Base-by-base conservation (phyloP, 208 protist species). In the Porcisia hertigi region DNA sequence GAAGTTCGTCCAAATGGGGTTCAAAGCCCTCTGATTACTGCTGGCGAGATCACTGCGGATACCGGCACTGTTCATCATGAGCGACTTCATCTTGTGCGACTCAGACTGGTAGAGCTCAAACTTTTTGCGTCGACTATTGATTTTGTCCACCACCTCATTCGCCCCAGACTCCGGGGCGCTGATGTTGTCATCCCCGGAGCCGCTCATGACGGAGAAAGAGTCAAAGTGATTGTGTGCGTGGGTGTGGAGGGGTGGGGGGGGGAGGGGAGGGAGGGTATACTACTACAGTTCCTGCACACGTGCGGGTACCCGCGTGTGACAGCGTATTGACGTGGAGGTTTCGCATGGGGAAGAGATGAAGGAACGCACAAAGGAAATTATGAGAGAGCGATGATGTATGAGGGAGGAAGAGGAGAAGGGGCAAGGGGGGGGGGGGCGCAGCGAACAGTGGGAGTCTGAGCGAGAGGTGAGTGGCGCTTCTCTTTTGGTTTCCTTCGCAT, bases 51-150 rank as follows among this genome's bases (percentile, higher is more conserved):
- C 88, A 69, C 84, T 91, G 57, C 88, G 86, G 25, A 94, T 76
- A 65, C 86, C 86, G 3, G 88, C 90, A 77, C 90, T 92, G 79
- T 90, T 94, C 85, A 91, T 92, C 82, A 94, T 87, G 69, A 94
- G 82, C 8, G 88, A 77, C 73, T 94, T 94, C 90, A 94, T 94
- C 58, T 86, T 89, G 85, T 94, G 90, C 47, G 90, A 94, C 23
- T 90, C 84, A 36, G 87, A 92, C 69, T 94, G 90, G 76, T 94
- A 92, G 9, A 94, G 59, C 85, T 94, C 86, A 23, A 94, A 80
- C 69, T 86, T 85, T 54, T 91, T 82, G 36, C 86, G 83, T 53
- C 84, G 82, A 1, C 71, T 69, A 2, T 76, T 84, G 74, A 94
- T 89, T n/a, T 58, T 73, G 25, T 84, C 72, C 55, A 94, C 78